phyloP scores from a whole-genome alignment of 192 early-diverging fungal species.

The Backusella luteola region DNA sequence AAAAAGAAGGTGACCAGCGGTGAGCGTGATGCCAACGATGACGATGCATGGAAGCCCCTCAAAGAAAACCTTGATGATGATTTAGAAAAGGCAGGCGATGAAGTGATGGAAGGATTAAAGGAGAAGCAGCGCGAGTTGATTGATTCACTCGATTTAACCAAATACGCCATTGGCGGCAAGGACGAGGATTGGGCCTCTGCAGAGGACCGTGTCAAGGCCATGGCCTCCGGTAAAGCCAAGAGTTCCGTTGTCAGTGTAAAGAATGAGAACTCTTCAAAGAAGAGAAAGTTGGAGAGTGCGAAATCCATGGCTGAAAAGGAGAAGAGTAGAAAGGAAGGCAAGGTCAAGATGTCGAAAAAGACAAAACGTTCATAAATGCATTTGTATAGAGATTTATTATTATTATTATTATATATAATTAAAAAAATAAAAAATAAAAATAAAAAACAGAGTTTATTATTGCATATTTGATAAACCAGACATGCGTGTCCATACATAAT shows the following conservation, averaged over 20 bases:
- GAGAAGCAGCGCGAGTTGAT: slow-evolving; percentile 80
- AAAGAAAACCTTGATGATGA: slow-evolving; percentile 78
- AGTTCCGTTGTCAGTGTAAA: slow-evolving; percentile 73
- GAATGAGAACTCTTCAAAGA: slow-evolving; percentile 62
- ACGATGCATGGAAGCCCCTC: slow-evolving; percentile 85
- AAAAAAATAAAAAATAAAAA: not conserved
- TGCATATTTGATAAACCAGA: slow-evolving; percentile 33
- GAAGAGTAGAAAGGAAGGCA: slow-evolving; percentile 28
- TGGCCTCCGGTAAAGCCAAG: slow-evolving; percentile 46
- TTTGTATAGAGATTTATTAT: not conserved
- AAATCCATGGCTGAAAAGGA: slow-evolving; percentile 48
- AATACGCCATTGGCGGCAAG: slow-evolving; percentile 69
- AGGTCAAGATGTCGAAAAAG: slow-evolving; percentile 40
- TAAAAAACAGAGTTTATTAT: not conserved
- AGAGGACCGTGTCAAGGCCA: slow-evolving; percentile 55
- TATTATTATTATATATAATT: not conserved
- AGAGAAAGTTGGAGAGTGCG: slow-evolving; percentile 49
- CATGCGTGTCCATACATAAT: slow-evolving; percentile 67
- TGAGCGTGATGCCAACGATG: slow-evolving; percentile 60
- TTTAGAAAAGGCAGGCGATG: slow-evolving; percentile 78
- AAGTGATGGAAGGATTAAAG: slow-evolving; percentile 62
- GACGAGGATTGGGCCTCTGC: slow-evolving; percentile 76
- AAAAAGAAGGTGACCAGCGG: not conserved
- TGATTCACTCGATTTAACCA: slow-evolving; percentile 67
- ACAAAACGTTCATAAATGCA: slow-evolving; percentile 32